Evolutionary conservation across 306 rosid species (phyloP).

Genomic region (Vicia faba): DNA sequence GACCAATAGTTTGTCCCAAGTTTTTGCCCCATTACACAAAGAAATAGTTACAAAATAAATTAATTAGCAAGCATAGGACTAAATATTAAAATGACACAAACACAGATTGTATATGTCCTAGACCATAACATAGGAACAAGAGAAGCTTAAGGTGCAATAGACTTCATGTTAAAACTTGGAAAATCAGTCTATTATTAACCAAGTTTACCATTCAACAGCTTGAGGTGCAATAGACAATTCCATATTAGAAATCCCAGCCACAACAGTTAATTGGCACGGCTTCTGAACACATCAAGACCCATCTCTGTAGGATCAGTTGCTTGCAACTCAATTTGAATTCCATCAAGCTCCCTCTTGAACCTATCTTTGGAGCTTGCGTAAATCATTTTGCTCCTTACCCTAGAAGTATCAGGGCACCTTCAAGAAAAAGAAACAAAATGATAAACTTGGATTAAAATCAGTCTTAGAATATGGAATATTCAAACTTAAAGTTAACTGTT

Average conservation of each 20-base stretch:
- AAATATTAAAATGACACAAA: conserved; percentile 50
- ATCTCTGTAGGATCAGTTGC: conserved; percentile 90
- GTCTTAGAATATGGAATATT: neutral
- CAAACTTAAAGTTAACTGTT: neutral
- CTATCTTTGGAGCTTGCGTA: conserved; percentile 92
- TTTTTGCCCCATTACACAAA: conserved; percentile 45
- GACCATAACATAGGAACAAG: conserved; percentile 52
- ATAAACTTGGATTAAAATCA: neutral
- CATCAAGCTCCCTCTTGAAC: conserved; percentile 94
- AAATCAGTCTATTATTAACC: conserved; percentile 45
- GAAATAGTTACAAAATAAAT: conserved; percentile 44
- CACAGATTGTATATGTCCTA: conserved; percentile 46
- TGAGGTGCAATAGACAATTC: conserved; percentile 42
- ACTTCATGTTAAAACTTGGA: conserved; percentile 50
- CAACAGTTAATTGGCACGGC: conserved; percentile 59
- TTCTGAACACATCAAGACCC: conserved; percentile 71
- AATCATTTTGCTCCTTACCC: conserved; percentile 92
- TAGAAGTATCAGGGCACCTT: conserved; percentile 82
- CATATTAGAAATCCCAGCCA: conserved; percentile 33
- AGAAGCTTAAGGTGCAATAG: conserved; percentile 41
- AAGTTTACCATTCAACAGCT: conserved; percentile 50
- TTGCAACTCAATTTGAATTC: conserved; percentile 80
- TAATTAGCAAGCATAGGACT: conserved; percentile 42
- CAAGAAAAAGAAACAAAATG: conserved; percentile 38
- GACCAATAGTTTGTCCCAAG: conserved; percentile 33